These are phyloP conservation scores for Glycine tomentella DNA, from an alignment of 306 rosid genomes.

Conservation along the genomic window DNA sequence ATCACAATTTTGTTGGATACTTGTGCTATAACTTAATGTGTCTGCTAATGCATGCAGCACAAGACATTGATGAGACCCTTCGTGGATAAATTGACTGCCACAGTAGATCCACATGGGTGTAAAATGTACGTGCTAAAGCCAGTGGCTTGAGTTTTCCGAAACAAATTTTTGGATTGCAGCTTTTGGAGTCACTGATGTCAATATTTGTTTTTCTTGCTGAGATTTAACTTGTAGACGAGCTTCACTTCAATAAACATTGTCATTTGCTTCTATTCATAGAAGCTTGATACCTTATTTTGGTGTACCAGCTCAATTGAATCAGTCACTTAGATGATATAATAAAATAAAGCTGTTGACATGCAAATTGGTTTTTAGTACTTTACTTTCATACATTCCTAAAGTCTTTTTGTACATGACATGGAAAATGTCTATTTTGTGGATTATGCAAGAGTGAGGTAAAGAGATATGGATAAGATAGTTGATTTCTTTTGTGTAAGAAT, in stretches of 20 bases:
- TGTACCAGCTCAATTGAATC: not conserved
- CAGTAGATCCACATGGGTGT: slow-evolving; percentile 69
- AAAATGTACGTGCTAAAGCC: slow-evolving; percentile 83
- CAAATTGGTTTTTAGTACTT: not conserved
- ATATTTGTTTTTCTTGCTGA: not conserved
- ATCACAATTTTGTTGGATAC: not conserved
- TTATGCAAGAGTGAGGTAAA: not conserved
- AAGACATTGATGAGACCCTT: slow-evolving; percentile 66
- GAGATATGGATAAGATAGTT: not conserved
- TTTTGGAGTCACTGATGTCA: not conserved
- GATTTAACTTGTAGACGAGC: not conserved
- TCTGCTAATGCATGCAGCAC: slow-evolving; percentile 66
- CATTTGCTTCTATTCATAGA: slow-evolving; percentile 26
- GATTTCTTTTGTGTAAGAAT: not conserved
- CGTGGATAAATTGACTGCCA: slow-evolving; percentile 67
- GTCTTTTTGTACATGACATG: not conserved
- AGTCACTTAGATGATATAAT: not conserved
- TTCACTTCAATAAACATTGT: slow-evolving; percentile 30
- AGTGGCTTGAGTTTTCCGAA: slow-evolving; percentile 50
- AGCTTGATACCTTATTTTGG: slow-evolving; percentile 8
- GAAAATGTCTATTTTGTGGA: not conserved
- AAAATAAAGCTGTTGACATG: slow-evolving; percentile 1
- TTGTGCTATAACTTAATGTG: not conserved
- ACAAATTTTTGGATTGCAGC: slow-evolving; percentile 4
- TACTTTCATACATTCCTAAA: not conserved